Evolutionary conservation across 2,329 filamentous ascomycete species (phyloP), one percentile per base, ranked within the genome.

Genomic region (Calonectria naviculata): DNA sequence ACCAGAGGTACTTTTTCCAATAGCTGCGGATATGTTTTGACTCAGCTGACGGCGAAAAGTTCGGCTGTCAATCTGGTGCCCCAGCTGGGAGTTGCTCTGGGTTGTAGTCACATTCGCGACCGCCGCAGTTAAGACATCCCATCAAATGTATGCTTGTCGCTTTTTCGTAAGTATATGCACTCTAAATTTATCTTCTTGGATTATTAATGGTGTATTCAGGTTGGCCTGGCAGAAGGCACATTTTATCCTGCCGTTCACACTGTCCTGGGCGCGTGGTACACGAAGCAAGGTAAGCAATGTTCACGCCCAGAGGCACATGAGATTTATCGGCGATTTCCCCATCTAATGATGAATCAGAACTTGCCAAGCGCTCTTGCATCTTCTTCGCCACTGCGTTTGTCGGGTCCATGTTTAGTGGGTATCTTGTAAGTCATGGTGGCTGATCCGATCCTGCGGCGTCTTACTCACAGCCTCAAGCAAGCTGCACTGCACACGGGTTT

Each of bases 391-490:
- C 52, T 10, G 52, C 52, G 31, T 58, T 58, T 26, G 52, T 58
- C 7, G 52, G 52, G 21, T 58, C 52, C 52, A 58, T 58, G 52
- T 58, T 58, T 17, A 58, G 52, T 19, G 52, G 52, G 29, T 58
- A 58, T 38, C 52, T 58, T 26, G 52, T 58, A 58, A 58, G 52
- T 38, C 52, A 36, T 31, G 21, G 31, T 58, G 52, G 52, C 52
- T 36, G n/a, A 58, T 28, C 31, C 21, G 34, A 58, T 58, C 52
- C 52, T 38, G 13, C n/a, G 34, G 31, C 52, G 31, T 38, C 52
- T 58, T 58, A 58, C 31, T 58, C 52, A 58, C 52, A 58, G 31
- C 52, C 52, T 44, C 8, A 26, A 58, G 52, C 52, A 58, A 58
- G 52, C 52, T 17, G 52, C 52, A 5, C 52, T 58, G 52, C 52